Conservation (phyloP, 1,139 yeast species). For the Saccharomycopsis hybrid region DNA sequence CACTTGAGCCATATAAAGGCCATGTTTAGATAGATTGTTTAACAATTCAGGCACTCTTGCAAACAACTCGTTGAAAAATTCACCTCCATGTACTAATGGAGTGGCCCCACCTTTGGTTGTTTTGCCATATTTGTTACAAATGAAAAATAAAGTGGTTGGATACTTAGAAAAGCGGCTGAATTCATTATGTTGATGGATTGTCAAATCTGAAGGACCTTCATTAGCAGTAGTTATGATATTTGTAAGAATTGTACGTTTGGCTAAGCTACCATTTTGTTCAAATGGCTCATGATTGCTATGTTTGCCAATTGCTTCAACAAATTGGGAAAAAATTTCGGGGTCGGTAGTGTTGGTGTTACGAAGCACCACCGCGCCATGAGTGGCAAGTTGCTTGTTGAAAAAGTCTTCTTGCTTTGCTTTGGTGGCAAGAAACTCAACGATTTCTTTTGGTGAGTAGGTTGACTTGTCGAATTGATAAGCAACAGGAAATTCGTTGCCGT, state of each 20-base stretch:
- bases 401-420: constrained; percentile 23
- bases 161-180: constrained; percentile 29
- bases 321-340: constrained; percentile 24
- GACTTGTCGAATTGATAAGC: constrained; percentile 12
- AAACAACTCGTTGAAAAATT: constrained; percentile 26
- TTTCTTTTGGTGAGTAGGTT: constrained; percentile 6
- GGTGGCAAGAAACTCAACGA: constrained; percentile 20
- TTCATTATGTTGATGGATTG: constrained; percentile 30
- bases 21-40: constrained; percentile 25
- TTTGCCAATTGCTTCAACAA: constrained; percentile 25
- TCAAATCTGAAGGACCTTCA: constrained; percentile 26
- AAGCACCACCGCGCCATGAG: constrained; percentile 28
- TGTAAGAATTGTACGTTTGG: constrained; percentile 27
- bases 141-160: constrained; percentile 28
- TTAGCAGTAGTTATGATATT: constrained; percentile 29
- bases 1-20: constrained; percentile 25
- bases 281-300: constrained; percentile 25
- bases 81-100: constrained; percentile 31
- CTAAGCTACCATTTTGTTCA: constrained; percentile 29
- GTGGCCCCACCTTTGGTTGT: constrained; percentile 30
- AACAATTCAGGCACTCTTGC: constrained; percentile 27
- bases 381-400: constrained; percentile 24
- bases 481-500: constrained; percentile 23
- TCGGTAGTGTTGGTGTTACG: constrained; percentile 25
- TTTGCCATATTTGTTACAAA: constrained; percentile 23